A percentile compares a stretch with the other conserved stretches of the same genome.
Conservation (phyloP, 2,329 filamentous ascomycete species). For the Arthrinium puccinioides region DNA sequence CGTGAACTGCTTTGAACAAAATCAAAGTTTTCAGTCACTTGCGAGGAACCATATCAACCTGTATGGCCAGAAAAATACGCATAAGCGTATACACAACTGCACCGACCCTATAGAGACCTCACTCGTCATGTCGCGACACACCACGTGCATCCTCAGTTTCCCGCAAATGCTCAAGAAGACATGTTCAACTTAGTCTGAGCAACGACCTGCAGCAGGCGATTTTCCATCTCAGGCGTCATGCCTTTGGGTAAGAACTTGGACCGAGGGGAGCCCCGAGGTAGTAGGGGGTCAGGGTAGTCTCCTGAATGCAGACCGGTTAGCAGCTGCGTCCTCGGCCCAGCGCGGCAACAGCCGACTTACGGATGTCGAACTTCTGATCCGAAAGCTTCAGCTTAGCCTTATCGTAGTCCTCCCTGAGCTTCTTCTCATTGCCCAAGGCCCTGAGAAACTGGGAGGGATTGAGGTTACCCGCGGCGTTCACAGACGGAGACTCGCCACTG, state of each 20-base stretch:
- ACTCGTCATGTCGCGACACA: too few species aligned
- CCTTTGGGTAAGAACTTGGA: slow-evolving; percentile 28
- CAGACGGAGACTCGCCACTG: slow-evolving; percentile 14
- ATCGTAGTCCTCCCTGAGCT: slow-evolving; percentile 37
- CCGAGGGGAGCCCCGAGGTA: slow-evolving; percentile 25
- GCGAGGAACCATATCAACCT: too few species aligned
- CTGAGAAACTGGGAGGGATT: neutral
- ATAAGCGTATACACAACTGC: too few species aligned
- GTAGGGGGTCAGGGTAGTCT: slow-evolving; percentile 40
- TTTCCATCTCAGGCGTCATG: slow-evolving; percentile 33
- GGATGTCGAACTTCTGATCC: slow-evolving; percentile 38
- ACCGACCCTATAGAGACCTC: too few species aligned
- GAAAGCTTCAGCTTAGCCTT: slow-evolving; percentile 27
- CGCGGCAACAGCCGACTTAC: slow-evolving; percentile 23
- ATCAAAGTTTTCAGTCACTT: too few species aligned
- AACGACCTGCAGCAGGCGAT: slow-evolving; percentile 28
- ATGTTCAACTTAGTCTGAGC: slow-evolving; percentile 14
- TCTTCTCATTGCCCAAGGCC: slow-evolving; percentile 20
- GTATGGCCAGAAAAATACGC: too few species aligned
- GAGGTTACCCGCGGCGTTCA: slow-evolving; percentile 13
- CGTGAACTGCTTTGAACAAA: too few species aligned
- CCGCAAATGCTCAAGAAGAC: too few species aligned
- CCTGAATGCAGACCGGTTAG: slow-evolving; percentile 10
- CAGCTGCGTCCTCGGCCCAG: neutral
- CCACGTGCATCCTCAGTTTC: too few species aligned